Percentiles rank a stretch among this genome's conserved stretches.
Evolutionary conservation across 306 rosid species (phyloP).

Genomic region (Crotalaria pallida): DNA sequence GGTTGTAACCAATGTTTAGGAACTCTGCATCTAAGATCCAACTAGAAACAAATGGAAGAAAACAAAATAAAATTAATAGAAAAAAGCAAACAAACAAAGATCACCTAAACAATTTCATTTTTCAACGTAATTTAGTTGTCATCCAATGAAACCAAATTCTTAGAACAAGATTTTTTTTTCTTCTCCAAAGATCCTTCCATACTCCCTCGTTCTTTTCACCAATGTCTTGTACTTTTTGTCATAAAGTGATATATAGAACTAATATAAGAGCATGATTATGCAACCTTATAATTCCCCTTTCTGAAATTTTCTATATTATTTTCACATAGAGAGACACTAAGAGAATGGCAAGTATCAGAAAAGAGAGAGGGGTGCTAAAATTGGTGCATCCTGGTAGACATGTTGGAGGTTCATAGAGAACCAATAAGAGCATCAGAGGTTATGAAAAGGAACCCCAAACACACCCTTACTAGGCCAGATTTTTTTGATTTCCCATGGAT

Average conservation of each 20-base stretch:
- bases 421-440: slow-evolving; percentile 61
- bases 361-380: slow-evolving; percentile 42
- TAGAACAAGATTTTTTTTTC: slow-evolving; percentile 15
- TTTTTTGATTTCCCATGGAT: slow-evolving; percentile 64
- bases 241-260: background rate
- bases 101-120: background rate
- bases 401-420: slow-evolving; percentile 40
- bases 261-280: slow-evolving; percentile 5
- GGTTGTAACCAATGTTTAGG: background rate
- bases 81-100: background rate
- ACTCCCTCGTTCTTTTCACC: slow-evolving; percentile 5
- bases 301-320: background rate
- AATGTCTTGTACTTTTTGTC: slow-evolving; percentile 26
- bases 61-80: too few species aligned
- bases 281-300: slow-evolving; percentile 11
- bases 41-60: background rate
- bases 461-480: slow-evolving; percentile 59
- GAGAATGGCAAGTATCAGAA: slow-evolving; percentile 26
- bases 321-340: background rate
- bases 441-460: slow-evolving; percentile 52
- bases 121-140: background rate
- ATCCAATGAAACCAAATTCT: background rate
- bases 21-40: background rate
- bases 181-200: slow-evolving; percentile 29
- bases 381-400: slow-evolving; percentile 54